These are phyloP conservation scores for Pisolithus microcarpus DNA, from an alignment of 768 basidiomycete species.

Conservation along the genomic window DNA sequence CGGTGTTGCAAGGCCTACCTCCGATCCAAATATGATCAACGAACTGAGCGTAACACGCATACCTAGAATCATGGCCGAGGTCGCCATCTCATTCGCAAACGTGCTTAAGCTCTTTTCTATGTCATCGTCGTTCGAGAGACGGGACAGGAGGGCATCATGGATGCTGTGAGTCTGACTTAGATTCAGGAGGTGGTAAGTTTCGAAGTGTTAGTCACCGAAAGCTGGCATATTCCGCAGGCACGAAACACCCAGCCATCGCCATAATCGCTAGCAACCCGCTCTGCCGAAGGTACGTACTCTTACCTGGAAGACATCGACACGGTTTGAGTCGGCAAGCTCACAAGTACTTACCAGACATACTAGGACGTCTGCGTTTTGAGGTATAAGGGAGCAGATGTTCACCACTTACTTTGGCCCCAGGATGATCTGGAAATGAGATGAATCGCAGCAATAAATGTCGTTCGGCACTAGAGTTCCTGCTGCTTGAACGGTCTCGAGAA, in stretches of 20 bases:
- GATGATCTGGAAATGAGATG: conserved; percentile 84
- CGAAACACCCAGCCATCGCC: conserved; percentile 87
- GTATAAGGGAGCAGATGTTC: not conserved
- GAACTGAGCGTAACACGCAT: not conserved
- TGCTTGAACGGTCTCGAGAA: conserved; percentile 68
- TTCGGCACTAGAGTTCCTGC: conserved; percentile 75
- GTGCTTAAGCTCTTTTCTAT: conserved; percentile 87
- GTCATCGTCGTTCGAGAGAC: conserved; percentile 92
- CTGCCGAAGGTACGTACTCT: conserved; percentile 90
- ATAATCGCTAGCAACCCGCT: conserved; percentile 76
- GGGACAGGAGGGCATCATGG: conserved; percentile 76
- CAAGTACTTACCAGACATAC: conserved; percentile 48
- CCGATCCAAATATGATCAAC: not conserved
- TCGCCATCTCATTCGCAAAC: conserved; percentile 92
- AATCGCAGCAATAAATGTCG: conserved; percentile 82
- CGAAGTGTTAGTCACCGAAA: conserved; percentile 46
- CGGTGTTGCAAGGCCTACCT: conserved; percentile 58
- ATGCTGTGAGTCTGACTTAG: conserved; percentile 36
- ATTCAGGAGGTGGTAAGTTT: not conserved
- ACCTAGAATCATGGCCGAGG: conserved; percentile 88
- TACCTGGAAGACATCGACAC: conserved; percentile 41
- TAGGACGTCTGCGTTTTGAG: conserved; percentile 15
- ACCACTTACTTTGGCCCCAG: conserved; percentile 78
- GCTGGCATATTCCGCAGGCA: conserved; percentile 90
- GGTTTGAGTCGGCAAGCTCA: not conserved